Percentiles rank a stretch among this genome's conserved stretches.
Evolutionary conservation across 805 yeast genomes (phyloP).

Genomic region (Wickerhamiella kurtzmanii): DNA sequence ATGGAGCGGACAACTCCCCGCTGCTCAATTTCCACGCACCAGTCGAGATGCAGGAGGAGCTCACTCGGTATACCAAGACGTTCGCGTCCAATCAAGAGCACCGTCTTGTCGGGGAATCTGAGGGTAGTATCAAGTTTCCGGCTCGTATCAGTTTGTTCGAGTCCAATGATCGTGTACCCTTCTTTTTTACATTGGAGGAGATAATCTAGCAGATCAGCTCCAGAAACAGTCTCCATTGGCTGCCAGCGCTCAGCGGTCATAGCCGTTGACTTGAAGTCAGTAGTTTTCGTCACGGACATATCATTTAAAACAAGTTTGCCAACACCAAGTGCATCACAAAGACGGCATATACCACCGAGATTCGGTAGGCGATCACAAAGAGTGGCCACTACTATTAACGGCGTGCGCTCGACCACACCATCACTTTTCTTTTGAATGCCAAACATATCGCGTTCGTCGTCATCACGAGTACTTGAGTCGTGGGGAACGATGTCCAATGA

Average conservation of each 20-base stretch:
- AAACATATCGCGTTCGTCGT: conserved; percentile 5
- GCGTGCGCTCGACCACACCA: conserved; percentile 62
- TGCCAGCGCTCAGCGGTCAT: conserved; percentile 93
- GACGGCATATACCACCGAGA: conserved; percentile 83
- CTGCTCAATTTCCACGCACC: conserved; percentile 84
- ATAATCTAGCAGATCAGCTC: conserved; percentile 39
- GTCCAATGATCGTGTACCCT: conserved; percentile 78
- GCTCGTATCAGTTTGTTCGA: conserved; percentile 90
- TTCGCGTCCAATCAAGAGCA: conserved; percentile 73
- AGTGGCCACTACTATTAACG: conserved; percentile 81
- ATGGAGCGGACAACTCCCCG: conserved; percentile 85
- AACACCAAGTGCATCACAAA: conserved; percentile 87
- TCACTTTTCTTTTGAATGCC: conserved; percentile 76
- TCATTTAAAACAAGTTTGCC: conserved; percentile 70
- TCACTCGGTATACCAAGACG: conserved; percentile 87
- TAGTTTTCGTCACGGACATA: conserved; percentile 42
- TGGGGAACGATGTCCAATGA: too few species aligned
- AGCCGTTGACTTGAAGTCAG: conserved; percentile 74
- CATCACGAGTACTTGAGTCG: conserved; percentile 8
- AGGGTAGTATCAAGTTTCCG: conserved; percentile 49
- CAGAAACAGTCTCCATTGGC: conserved; percentile 74
- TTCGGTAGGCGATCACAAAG: conserved; percentile 88
- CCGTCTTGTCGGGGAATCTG: conserved; percentile 64
- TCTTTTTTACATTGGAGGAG: conserved; percentile 48
- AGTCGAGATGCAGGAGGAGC: conserved; percentile 63